Percentiles rank a stretch among this genome's conserved stretches.
Conservation (phyloP, 768 basidiomycete species). For the Amyloporia xantha region DNA sequence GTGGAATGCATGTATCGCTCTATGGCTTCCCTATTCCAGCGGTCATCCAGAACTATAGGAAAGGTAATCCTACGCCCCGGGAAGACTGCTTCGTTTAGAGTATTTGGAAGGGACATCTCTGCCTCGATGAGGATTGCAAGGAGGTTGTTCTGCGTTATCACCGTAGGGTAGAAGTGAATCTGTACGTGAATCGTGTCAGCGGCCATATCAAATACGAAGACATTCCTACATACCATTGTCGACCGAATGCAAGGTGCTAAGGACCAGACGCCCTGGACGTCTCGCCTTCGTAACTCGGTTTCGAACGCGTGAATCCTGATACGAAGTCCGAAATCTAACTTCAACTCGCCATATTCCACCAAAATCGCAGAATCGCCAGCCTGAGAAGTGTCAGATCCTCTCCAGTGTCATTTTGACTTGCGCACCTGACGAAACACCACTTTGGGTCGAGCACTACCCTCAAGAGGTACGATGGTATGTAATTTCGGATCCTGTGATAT, state of each 20-base stretch:
- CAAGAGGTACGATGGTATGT: constrained; percentile 15
- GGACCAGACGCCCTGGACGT: constrained; percentile 32
- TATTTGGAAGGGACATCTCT: constrained; percentile 34
- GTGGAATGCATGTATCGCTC: constrained; percentile 49
- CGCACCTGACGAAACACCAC: constrained; percentile 52
- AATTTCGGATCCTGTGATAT: constrained; percentile 30
- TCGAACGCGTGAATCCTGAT: constrained; percentile 56
- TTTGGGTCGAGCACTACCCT: constrained; percentile 16
- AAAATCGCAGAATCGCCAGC: constrained; percentile 61
- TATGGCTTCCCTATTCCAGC: constrained; percentile 49
- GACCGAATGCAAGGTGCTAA: constrained; percentile 51
- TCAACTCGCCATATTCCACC: constrained; percentile 54
- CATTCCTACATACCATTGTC: constrained; percentile 51
- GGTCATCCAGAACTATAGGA: constrained; percentile 58
- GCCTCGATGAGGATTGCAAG: constrained; percentile 34
- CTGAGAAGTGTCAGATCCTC: too few relatives aligned
- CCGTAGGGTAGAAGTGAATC: constrained; percentile 43
- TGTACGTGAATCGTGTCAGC: constrained; percentile 21
- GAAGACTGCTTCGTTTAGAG: constrained; percentile 36
- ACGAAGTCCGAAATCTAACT: constrained; percentile 44
- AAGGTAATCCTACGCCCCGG: constrained; percentile 49
- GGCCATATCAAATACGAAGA: too few relatives aligned
- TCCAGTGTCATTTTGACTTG: too few relatives aligned
- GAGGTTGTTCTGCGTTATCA: constrained; percentile 36
- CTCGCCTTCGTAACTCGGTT: constrained; percentile 26